Evolutionary conservation across 2,329 filamentous ascomycete species (phyloP), one percentile per base, ranked within the genome.

Genomic region (Colletotrichum limetticola): DNA sequence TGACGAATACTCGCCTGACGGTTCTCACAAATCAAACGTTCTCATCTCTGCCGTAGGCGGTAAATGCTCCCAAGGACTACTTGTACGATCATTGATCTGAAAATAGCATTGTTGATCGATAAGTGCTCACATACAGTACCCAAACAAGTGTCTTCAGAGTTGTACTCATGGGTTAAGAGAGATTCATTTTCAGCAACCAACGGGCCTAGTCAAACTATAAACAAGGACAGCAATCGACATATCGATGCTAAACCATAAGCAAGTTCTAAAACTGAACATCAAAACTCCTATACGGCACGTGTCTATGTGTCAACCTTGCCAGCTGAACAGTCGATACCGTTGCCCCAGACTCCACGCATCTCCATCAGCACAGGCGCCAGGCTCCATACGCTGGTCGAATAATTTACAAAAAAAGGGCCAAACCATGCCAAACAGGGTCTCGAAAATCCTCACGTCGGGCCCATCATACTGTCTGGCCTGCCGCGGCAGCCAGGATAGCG

Each of bases 401-500:
- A 61, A 55, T 66, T 24, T 7, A 53, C 67, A 59, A 59, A 58
- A 9, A 26, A 70, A 32, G 30, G 61, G 6, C 30, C 30, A 55
- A 22, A n/a, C 26, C 26, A n/a, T 60, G 68, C 62, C 32, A 60
- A 30, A 24, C 1, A 26, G 42, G 19, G 42, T 3, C 42, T 22
- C 6, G 16, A 22, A 26, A 26, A 35, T 6, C 7, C 19, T 1
- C n/a, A 8, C 14, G 19, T 30, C 32, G 8, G 16, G 42, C 42
- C 46, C 19, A 37, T 30, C 62, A 73, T 9, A 30, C 49, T n/a
- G 61, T 60, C 26, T 68, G 59, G n/a, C 59, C 37, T 12, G 53
- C 61, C 57, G 30, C 32, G 26, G 57, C 62, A 56, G 68, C 26
- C 59, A 58, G 24, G 26, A 49, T 65, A 66, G 73, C 68, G 5